Conservation (phyloP, 2,329 filamentous ascomycete species). For the Tricladium varicosporioides region DNA sequence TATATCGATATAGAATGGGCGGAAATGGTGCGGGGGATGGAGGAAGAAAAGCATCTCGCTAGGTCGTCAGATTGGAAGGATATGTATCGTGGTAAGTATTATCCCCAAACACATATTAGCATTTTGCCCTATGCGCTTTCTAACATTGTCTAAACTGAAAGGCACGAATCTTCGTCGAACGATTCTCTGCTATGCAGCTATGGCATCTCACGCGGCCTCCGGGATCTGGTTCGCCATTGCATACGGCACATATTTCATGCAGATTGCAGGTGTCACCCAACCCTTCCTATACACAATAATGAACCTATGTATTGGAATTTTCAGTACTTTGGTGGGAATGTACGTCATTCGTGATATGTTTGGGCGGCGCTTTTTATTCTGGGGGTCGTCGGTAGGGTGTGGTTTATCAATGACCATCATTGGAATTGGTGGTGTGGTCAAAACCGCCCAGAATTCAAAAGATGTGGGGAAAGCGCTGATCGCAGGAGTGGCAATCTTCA, state of each 20-base stretch:
- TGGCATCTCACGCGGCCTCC: conserved; percentile 28
- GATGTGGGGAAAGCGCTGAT: conserved; percentile 30
- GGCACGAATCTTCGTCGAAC: conserved; percentile 35
- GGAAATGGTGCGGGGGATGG: conserved; percentile 33
- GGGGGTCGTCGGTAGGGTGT: conserved; percentile 33
- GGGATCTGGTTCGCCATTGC: conserved; percentile 32
- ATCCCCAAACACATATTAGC: conserved; percentile 10
- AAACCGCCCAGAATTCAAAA: conserved; percentile 26
- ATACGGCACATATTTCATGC: conserved; percentile 32
- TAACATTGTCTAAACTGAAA: not conserved
- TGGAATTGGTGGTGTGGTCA: conserved; percentile 34
- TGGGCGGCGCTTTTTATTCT: conserved; percentile 34
- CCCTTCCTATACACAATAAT: conserved; percentile 37
- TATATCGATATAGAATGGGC: conserved; percentile 29
- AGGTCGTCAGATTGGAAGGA: conserved; percentile 15
- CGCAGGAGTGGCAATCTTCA: conserved; percentile 35
- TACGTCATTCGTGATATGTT: conserved; percentile 31
- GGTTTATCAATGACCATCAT: conserved; percentile 35
- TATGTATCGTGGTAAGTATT: conserved; percentile 18
- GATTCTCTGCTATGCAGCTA: conserved; percentile 30
- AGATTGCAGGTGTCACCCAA: conserved; percentile 33
- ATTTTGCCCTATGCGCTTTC: conserved; percentile 9
- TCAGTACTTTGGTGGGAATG: conserved; percentile 34
- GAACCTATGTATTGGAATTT: conserved; percentile 35
- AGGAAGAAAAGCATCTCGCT: conserved; percentile 30